Base-by-base conservation (phyloP, 2,329 filamentous ascomycete species). In the Shiraia bambusicola region DNA sequence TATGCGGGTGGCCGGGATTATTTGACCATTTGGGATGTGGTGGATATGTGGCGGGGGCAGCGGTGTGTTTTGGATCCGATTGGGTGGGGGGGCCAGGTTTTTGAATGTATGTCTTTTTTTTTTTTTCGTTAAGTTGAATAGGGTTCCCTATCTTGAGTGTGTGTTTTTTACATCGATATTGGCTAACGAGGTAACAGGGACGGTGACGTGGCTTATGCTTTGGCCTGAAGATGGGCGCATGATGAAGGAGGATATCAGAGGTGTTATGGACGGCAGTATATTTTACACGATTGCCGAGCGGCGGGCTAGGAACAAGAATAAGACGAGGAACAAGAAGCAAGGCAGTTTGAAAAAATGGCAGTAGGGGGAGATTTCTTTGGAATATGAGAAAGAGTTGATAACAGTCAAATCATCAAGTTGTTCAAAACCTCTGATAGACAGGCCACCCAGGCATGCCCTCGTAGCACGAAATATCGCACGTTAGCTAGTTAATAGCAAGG, bases 211-310 rank as follows among this genome's bases (percentile, higher is more conserved):
- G 42, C 52, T 81, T 12, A 65, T 83, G 31, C 63, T 81, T 5
- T 77, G 74, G 74, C 78, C 79, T 0, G 70, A 73, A 28, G 77
- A 83, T 54, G 79, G 79, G 0, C 67, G 69, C 36, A 72, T 82
- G 64, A 71, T 63, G 54, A 83, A 83, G 62, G 78, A 83, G 32
- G 79, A 83, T 38, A 69, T 79, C 13, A 59, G 76, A n/a, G 57
- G 72, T 6, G 64, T 79, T 5, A 79, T 74, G 50, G 76, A 79
- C 57, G 76, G 77, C 7, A 77, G 75, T 55, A 68, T 78, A 29
- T 79, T 77, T 48, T 73, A 75, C 14, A 50, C 37, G 9, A 54
- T 61, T 34, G 57, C 59, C 1, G 58, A 45, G n/a, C 36, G 45
- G 26, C 34, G 50, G 46, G 65, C 59, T n/a, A n/a, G n/a, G n/a